phyloP scores from a whole-genome alignment of 202 grass and related monocot genomes.

The Eragrostis tef region DNA sequence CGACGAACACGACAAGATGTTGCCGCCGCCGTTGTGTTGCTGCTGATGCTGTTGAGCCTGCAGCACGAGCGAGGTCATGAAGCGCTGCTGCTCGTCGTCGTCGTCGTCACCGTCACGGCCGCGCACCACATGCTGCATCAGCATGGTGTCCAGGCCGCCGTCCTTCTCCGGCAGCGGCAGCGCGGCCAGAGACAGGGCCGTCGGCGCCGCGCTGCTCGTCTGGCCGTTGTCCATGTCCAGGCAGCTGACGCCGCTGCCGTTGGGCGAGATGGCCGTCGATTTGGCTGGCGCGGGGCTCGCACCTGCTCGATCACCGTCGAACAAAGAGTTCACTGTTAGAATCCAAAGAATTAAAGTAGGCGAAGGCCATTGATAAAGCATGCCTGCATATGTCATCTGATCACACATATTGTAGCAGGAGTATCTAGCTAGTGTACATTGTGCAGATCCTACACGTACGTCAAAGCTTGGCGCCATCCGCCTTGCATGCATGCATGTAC shows the following conservation, averaged over 20 bases:
- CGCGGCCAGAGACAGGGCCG: slow-evolving; percentile 45
- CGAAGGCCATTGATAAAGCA: no score
- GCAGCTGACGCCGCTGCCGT: slow-evolving; percentile 55
- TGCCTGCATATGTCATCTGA: background rate
- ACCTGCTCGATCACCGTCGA: slow-evolving; percentile 18
- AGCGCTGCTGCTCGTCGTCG: background rate
- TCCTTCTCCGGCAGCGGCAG: background rate
- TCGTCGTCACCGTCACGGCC: background rate
- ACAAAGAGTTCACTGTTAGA: background rate
- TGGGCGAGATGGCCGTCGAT: slow-evolving; percentile 51
- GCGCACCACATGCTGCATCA: slow-evolving; percentile 27
- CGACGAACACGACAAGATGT: slow-evolving; percentile 52
- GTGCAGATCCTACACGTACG: background rate
- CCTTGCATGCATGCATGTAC: slow-evolving; percentile 24
- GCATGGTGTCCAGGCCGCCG: slow-evolving; percentile 46
- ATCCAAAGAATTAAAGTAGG: background rate
- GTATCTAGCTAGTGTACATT: background rate
- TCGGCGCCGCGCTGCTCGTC: slow-evolving; percentile 54
- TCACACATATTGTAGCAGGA: slow-evolving; percentile 11
- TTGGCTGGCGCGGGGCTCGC: slow-evolving; percentile 46
- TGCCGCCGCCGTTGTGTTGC: background rate
- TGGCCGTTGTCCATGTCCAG: slow-evolving; percentile 58
- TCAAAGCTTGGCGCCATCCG: slow-evolving; percentile 15
- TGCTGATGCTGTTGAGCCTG: slow-evolving; percentile 7
- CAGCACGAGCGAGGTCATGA: slow-evolving; percentile 28